Evolutionary conservation across 2,329 filamentous ascomycete genomes (phyloP).

Genomic region (Ceratocystis variospora): DNA sequence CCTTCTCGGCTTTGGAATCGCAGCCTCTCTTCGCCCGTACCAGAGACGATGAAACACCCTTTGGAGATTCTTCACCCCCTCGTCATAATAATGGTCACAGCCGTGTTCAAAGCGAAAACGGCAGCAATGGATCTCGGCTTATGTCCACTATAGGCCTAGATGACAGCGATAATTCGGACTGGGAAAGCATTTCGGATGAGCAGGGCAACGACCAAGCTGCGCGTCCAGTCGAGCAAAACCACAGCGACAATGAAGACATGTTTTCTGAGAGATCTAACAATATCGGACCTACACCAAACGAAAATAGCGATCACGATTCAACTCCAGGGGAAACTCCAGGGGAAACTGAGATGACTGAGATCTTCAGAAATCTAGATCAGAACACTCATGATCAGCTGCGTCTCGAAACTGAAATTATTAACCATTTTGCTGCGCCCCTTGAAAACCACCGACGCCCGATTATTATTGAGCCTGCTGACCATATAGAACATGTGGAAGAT

Average conservation of each 20-base stretch:
- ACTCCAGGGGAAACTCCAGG: background rate
- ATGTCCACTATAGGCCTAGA: background rate
- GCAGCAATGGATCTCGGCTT: conserved; percentile 6
- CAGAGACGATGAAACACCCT: conserved; percentile 13
- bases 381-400: background rate
- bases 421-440: background rate
- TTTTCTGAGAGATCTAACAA: conserved; percentile 2
- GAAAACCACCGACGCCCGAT: background rate
- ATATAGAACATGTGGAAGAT: conserved; percentile 19
- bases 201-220: background rate
- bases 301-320: background rate
- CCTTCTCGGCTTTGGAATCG: conserved; percentile 16
- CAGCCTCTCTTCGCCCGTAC: conserved; percentile 17
- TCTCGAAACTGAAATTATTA: background rate
- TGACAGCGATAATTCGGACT: conserved; percentile 10
- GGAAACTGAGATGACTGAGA: background rate
- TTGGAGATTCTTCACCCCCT: conserved; percentile 16
- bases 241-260: conserved; percentile 2
- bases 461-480: conserved; percentile 4
- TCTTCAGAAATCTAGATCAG: background rate
- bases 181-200: conserved; percentile 15
- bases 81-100: conserved; percentile 8
- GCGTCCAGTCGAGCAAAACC: background rate
- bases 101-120: background rate
- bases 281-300: background rate